phyloP scores from a whole-genome alignment of 306 rosid species.

The Oxytropis ochrocephala region DNA sequence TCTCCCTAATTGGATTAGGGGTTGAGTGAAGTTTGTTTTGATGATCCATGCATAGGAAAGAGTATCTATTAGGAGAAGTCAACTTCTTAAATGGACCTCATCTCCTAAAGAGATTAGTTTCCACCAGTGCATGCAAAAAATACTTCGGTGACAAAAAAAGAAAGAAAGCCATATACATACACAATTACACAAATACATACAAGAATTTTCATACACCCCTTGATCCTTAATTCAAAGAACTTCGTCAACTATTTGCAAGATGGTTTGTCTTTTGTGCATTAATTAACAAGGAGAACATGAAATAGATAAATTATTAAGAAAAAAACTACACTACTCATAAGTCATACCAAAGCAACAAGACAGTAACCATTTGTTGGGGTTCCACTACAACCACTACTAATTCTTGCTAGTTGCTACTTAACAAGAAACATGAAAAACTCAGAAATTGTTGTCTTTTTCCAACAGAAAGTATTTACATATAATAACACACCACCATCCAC shows the following conservation, averaged over 20 bases:
- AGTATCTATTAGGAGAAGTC: too few relatives aligned
- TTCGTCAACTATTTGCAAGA: too few relatives aligned
- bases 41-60: too few relatives aligned
- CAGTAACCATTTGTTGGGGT: constrained; percentile 16
- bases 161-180: background rate
- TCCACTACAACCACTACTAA: constrained; percentile 23
- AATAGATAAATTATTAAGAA: constrained; percentile 26
- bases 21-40: too few relatives aligned
- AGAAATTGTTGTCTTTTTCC: constrained; percentile 27
- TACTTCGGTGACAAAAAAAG: background rate
- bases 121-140: too few relatives aligned
- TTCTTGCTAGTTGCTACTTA: constrained; percentile 24
- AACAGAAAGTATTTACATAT: constrained; percentile 55
- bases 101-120: too few relatives aligned
- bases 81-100: too few relatives aligned
- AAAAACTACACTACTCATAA: constrained; percentile 27
- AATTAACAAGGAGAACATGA: constrained; percentile 9
- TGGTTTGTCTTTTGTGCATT: background rate
- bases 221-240: too few relatives aligned
- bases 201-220: background rate
- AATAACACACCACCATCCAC: constrained; percentile 53
- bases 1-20: too few relatives aligned
- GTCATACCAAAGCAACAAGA: constrained; percentile 37
- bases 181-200: background rate
- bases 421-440: constrained; percentile 30